A percentile compares a stretch with the other conserved stretches of the same genome.
Conservation (phyloP, 1,284 basidiomycete genomes). For the Coriolopsis trogii region DNA sequence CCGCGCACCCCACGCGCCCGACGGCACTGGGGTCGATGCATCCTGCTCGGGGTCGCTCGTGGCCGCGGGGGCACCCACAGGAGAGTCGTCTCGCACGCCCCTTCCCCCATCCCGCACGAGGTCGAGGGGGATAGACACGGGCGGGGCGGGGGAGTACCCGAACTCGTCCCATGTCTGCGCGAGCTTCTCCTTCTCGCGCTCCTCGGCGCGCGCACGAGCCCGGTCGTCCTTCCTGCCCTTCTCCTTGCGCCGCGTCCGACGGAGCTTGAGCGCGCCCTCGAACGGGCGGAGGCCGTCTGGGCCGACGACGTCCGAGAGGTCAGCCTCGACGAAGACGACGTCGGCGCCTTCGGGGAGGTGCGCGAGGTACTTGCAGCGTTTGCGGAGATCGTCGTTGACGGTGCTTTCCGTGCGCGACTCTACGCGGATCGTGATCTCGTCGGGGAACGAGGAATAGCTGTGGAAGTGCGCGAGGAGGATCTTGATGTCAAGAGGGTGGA, state of each 20-base stretch:
- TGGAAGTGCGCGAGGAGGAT: slow-evolving; percentile 88
- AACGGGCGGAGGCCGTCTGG: slow-evolving; percentile 75
- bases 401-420: slow-evolving; percentile 78
- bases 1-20: slow-evolving; percentile 75
- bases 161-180: slow-evolving; percentile 29
- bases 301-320: slow-evolving; percentile 79
- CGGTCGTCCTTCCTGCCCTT: slow-evolving; percentile 83
- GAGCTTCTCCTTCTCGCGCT: slow-evolving; percentile 60
- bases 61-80: slow-evolving; percentile 26
- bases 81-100: too few relatives aligned
- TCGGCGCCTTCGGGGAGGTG: slow-evolving; percentile 93
- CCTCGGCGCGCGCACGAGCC: slow-evolving; percentile 79
- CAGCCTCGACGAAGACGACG: slow-evolving; percentile 93
- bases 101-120: background rate
- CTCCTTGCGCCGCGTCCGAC: slow-evolving; percentile 77
- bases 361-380: slow-evolving; percentile 93
- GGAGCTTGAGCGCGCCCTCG: slow-evolving; percentile 75
- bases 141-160: slow-evolving; percentile 21
- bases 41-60: slow-evolving; percentile 34
- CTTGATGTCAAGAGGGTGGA: slow-evolving; percentile 95
- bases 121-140: slow-evolving; percentile 6
- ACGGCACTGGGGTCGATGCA: slow-evolving; percentile 30
- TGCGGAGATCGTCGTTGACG: slow-evolving; percentile 90
- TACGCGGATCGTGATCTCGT: slow-evolving; percentile 77
- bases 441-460: slow-evolving; percentile 85